Conservation (phyloP, 495 filamentous ascomycete species). For the Neurospora sp. region DNA sequence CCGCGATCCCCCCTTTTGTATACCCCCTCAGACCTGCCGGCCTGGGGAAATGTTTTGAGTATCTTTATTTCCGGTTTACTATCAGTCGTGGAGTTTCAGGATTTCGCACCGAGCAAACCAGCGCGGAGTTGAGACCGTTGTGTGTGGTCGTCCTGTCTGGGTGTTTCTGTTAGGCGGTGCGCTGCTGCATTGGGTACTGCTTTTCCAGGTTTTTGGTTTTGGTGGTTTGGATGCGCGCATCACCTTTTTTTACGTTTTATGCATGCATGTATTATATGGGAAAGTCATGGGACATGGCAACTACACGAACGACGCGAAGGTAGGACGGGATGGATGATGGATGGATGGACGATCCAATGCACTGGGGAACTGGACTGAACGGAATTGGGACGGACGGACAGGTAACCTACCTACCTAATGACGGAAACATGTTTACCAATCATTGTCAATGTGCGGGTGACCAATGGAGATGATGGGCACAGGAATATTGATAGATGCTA, state of each 20-base stretch:
- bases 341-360: neutral
- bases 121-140: neutral
- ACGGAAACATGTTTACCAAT: neutral
- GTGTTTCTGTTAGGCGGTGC: neutral
- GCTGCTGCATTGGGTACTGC: neutral
- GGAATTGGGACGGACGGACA: neutral
- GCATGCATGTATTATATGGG: neutral
- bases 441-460: neutral
- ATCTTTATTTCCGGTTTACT: neutral
- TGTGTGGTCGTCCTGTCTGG: neutral
- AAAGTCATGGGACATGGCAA: neutral
- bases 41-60: neutral
- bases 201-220: neutral
- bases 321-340: neutral
- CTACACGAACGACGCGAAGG: neutral
- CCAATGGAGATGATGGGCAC: neutral
- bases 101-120: neutral
- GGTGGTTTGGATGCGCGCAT: neutral
- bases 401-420: neutral
- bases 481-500: neutral
- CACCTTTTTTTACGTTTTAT: neutral
- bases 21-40: neutral
- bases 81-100: neutral
- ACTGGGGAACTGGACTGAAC: neutral
- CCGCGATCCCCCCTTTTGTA: neutral